These are phyloP conservation scores for Euphorbia corollata DNA, from an alignment of 441 rosid species.

Conservation along the genomic window DNA sequence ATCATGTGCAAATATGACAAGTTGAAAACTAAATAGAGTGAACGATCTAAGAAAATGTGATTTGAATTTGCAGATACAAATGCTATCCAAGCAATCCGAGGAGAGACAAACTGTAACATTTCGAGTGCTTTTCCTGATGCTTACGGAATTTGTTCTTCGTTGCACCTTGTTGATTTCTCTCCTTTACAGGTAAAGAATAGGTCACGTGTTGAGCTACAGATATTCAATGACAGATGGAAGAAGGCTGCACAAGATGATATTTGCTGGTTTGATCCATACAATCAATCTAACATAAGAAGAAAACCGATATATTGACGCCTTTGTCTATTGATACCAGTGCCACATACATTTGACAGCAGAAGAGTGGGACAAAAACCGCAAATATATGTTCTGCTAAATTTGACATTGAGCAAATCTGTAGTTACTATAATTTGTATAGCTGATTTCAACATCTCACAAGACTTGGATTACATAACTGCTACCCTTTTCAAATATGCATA, in stretches of 20 bases:
- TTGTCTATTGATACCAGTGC: background rate
- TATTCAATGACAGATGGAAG: slow-evolving; percentile 57
- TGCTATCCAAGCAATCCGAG: slow-evolving; percentile 26
- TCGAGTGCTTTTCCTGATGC: slow-evolving; percentile 5
- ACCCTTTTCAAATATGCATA: background rate
- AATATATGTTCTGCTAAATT: background rate
- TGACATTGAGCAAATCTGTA: background rate
- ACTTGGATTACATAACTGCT: background rate
- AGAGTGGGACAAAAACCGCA: background rate
- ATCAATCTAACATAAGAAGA: slow-evolving; percentile 14
- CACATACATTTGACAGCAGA: background rate
- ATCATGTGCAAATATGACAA: background rate
- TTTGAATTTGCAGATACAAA: slow-evolving; percentile 27
- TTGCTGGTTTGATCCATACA: slow-evolving; percentile 50
- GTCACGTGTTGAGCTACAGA: slow-evolving; percentile 42
- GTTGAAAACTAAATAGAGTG: background rate
- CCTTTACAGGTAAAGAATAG: slow-evolving; percentile 42
- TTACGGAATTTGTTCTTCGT: background rate
- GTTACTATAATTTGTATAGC: background rate
- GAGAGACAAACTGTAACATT: slow-evolving; percentile 44
- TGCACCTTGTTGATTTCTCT: background rate
- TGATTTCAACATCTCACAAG: background rate
- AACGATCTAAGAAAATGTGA: background rate
- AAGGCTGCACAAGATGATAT: slow-evolving; percentile 48
- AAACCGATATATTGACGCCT: background rate